These are phyloP conservation scores for Epichloe coenophiala DNA, from an alignment of 2,329 filamentous ascomycete species.

Conservation along the genomic window DNA sequence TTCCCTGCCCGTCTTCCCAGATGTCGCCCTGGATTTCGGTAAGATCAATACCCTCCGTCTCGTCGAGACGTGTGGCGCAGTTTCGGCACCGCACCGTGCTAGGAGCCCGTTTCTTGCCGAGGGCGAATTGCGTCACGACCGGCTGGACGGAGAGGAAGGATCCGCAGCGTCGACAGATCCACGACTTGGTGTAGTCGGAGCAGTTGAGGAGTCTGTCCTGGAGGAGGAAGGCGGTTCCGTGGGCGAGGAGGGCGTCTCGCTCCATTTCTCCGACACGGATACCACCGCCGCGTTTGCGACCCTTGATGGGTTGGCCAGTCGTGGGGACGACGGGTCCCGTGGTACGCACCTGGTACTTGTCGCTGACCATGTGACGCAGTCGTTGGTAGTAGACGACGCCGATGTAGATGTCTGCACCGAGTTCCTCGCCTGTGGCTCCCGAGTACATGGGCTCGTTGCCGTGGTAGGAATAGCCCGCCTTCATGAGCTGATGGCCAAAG, in stretches of 20 bases:
- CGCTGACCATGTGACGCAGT: constrained; percentile 98
- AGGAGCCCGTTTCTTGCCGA: constrained; percentile 50
- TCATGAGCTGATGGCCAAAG: constrained; percentile 89
- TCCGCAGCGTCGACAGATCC: constrained; percentile 81
- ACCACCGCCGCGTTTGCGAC: constrained; percentile 89
- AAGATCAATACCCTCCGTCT: constrained; percentile 42
- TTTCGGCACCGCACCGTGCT: constrained; percentile 65
- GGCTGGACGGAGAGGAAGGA: constrained; percentile 83
- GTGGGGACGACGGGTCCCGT: constrained; percentile 83
- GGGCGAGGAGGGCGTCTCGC: constrained; percentile 83
- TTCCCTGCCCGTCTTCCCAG: constrained; percentile 86
- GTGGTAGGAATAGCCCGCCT: constrained; percentile 94
- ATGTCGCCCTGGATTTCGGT: constrained; percentile 53
- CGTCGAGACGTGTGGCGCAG: constrained; percentile 53
- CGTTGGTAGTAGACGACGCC: constrained; percentile 98
- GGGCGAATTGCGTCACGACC: constrained; percentile 50
- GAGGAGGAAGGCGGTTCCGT: constrained; percentile 87
- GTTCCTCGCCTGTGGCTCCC: constrained; percentile 88
- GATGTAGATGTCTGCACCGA: constrained; percentile 89
- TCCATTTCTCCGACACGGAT: constrained; percentile 99
- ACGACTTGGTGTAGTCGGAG: constrained; percentile 80
- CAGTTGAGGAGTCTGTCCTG: constrained; percentile 96
- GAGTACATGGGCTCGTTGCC: constrained; percentile 99
- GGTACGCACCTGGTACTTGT: constrained; percentile 96
- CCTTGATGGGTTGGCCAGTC: constrained; percentile 94